Evolutionary conservation across 1,284 basidiomycete species (phyloP), one percentile per base, ranked within the genome.

Genomic region (Bjerkandera adusta): DNA sequence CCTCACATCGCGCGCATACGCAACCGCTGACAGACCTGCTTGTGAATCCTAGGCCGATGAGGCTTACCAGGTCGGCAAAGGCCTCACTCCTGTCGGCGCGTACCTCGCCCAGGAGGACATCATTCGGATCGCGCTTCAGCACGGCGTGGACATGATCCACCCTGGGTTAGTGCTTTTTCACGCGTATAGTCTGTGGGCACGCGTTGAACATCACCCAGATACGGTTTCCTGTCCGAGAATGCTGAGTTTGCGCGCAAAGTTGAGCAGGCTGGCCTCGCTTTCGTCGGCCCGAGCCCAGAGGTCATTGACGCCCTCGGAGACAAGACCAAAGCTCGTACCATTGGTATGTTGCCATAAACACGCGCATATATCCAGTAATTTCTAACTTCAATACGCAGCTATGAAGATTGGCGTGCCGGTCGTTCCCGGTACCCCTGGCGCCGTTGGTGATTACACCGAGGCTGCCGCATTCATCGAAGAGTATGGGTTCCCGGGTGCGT

Each of bases 141-240:
- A 97, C 70, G 92, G 92, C 33, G 96, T 99, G 33, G 95, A 99
- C 67, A 98, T 99, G 96, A 99, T 99, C 65, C 97, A 98, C 70
- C 95, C 95, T 13, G 93, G 93, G 89, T 93, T 61, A 63, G 79
- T 59, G 30, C 38, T 49, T 30, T 32, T 35, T 39, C 29, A 22
- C 21, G 6, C 29, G 15, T 36, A 11, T n/a, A 7, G n/a, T 35
- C n/a, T 40, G 15, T 47, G 47, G 43, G 50, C 44, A 47, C n/a
- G n/a, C n/a, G n/a, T n/a, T n/a, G n/a, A n/a, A n/a, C n/a, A n/a
- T 26, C 12, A 22, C 3, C n/a, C 49, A 95, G 92, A 50, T 98
- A 98, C 66, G 96, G 96, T 51, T 99, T 99, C 83, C 76, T 99
- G 24, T 91, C 94, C 38, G 97, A 99, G 72, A 99, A 99, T 68